Percentiles rank a stretch among this genome's conserved stretches.
These are phyloP conservation scores for Zizania palustris DNA, from an alignment of 202 grass and related monocot genomes.

Conservation along the genomic window DNA sequence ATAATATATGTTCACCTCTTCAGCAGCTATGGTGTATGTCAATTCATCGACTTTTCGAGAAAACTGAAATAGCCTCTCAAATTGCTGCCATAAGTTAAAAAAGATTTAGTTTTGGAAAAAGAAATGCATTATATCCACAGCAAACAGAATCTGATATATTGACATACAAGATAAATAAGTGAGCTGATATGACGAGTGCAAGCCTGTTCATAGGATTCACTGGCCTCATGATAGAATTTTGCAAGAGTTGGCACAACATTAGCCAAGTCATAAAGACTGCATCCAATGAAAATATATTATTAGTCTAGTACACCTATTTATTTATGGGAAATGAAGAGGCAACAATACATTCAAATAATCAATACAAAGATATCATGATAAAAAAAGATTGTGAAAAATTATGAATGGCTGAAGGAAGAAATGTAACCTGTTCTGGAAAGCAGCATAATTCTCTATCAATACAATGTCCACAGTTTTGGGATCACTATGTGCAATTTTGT, in stretches of 20 bases:
- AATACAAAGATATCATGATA: slow-evolving; percentile 34
- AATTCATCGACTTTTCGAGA: slow-evolving; percentile 91
- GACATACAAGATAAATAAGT: slow-evolving; percentile 92
- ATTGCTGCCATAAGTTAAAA: slow-evolving; percentile 72
- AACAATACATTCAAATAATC: slow-evolving; percentile 32
- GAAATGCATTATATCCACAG: slow-evolving; percentile 20
- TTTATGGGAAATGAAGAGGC: slow-evolving; percentile 29
- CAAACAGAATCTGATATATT: slow-evolving; percentile 39
- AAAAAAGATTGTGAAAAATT: slow-evolving; percentile 18
- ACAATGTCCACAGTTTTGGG: slow-evolving; percentile 84
- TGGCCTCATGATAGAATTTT: slow-evolving; percentile 96
- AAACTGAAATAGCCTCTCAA: slow-evolving; percentile 93
- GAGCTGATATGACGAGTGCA: slow-evolving; percentile 92
- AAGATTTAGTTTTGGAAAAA: slow-evolving; percentile 37
- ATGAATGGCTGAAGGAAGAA: slow-evolving; percentile 16
- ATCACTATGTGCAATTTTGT: slow-evolving; percentile 97
- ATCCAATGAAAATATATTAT: slow-evolving; percentile 44
- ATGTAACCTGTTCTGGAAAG: slow-evolving; percentile 93
- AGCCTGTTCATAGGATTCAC: slow-evolving; percentile 95
- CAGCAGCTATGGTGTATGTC: slow-evolving; percentile 83
- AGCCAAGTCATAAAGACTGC: slow-evolving; percentile 98
- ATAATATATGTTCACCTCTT: slow-evolving; percentile 70
- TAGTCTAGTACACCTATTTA: slow-evolving; percentile 42
- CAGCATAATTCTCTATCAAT: slow-evolving; percentile 95
- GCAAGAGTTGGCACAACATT: slow-evolving; percentile 95